phyloP scores from a whole-genome alignment of 2,329 filamentous ascomycete species.

The Thelonectria rubi region DNA sequence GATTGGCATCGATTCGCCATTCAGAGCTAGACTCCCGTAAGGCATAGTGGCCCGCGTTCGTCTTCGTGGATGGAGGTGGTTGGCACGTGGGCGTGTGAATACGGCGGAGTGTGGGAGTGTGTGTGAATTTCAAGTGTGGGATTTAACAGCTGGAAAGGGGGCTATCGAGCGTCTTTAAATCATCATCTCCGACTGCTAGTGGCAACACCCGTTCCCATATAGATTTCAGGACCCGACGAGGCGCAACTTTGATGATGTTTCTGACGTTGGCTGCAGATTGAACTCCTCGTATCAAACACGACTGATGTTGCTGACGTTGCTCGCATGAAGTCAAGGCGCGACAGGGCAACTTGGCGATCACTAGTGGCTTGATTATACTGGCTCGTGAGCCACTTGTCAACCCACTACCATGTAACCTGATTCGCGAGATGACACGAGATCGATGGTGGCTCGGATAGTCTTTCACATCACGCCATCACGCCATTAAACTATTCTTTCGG shows the following conservation, averaged over 20 bases:
- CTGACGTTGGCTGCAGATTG: conserved; percentile 10
- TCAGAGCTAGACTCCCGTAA: conserved; percentile 18
- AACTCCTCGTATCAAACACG: neutral
- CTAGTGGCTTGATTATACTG: conserved; percentile 8
- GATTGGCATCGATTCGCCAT: conserved; percentile 13
- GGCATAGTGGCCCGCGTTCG: conserved; percentile 6
- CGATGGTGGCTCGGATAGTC: no score
- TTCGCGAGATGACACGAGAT: no score
- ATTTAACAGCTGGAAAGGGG: neutral
- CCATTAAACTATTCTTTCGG: neutral
- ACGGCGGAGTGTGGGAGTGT: neutral
- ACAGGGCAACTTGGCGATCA: neutral
- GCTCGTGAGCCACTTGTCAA: neutral
- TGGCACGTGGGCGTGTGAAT: neutral
- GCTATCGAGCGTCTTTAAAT: conserved; percentile 1
- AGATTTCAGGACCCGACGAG: neutral
- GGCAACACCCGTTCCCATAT: neutral
- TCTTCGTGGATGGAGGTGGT: neutral
- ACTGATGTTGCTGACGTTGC: conserved; percentile 16
- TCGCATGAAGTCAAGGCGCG: conserved; percentile 2
- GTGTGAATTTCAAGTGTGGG: neutral
- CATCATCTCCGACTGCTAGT: neutral
- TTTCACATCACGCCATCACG: no score
- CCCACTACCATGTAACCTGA: neutral
- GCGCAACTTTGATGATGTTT: neutral